Evolutionary conservation across 805 yeast genomes (phyloP).

Genomic region (Metschnikowia gruessii): DNA sequence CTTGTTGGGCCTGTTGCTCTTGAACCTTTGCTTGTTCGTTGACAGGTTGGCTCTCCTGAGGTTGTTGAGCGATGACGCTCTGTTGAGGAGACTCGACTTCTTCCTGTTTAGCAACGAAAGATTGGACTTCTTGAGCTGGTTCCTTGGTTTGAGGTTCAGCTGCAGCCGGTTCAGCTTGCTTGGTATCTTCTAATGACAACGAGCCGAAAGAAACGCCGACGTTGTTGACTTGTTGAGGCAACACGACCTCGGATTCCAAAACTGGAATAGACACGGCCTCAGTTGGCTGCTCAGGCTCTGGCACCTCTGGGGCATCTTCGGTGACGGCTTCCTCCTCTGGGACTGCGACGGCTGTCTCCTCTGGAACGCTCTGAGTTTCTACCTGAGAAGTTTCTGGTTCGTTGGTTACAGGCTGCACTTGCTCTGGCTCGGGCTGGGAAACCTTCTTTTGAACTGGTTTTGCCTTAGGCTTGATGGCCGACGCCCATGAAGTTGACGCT

Average conservation of each 20-base stretch:
- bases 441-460: conserved; percentile 39
- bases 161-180: conserved; percentile 15
- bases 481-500: conserved; percentile 56
- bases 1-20: conserved; percentile 19
- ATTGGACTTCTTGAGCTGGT: conserved; percentile 5
- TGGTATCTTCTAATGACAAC: conserved; percentile 46
- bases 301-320: conserved; percentile 9
- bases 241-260: conserved; percentile 41
- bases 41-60: conserved; percentile 6
- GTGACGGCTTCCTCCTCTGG: conserved; percentile 30
- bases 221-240: conserved; percentile 50
- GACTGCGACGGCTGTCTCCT: conserved; percentile 11
- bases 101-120: conserved; percentile 5
- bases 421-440: conserved; percentile 18
- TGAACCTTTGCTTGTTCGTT: conserved; percentile 8
- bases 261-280: conserved; percentile 62
- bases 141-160: conserved; percentile 19
- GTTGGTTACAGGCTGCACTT: conserved; percentile 27
- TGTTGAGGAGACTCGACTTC: conserved; percentile 20
- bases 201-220: conserved; percentile 67
- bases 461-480: conserved; percentile 53
- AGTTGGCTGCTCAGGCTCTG: conserved; percentile 28
- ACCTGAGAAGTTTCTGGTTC: conserved; percentile 40
- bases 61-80: too few species aligned
- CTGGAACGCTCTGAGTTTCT: conserved; percentile 33